Conservation (phyloP, 106 monocot genomes). For the Alisma plantagoaquatica region DNA sequence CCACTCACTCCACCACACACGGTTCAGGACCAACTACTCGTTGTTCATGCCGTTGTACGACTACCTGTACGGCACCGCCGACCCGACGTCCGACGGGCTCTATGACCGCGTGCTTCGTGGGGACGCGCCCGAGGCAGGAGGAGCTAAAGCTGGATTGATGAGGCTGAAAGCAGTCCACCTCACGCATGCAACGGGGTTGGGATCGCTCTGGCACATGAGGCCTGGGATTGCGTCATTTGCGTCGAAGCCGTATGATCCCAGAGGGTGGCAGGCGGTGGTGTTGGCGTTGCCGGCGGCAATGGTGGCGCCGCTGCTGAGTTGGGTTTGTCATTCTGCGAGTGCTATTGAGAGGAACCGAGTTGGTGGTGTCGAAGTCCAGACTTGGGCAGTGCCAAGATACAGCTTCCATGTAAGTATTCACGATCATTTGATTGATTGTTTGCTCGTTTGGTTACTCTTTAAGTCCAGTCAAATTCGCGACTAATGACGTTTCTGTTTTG, state of each 20-base stretch:
- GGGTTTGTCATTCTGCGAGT: conserved; percentile 27
- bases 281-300: conserved; percentile 21
- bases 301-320: conserved; percentile 13
- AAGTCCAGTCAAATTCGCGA: not conserved
- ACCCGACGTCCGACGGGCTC: conserved; percentile 32
- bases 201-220: conserved; percentile 40
- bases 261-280: conserved; percentile 25
- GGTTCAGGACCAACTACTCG: conserved; percentile 75
- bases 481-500: not conserved
- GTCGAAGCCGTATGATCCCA: conserved; percentile 39
- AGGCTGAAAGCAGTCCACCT: conserved; percentile 51
- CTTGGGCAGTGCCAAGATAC: conserved; percentile 61
- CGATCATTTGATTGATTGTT: not conserved
- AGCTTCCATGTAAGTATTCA: conserved; percentile 40
- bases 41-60: conserved; percentile 91
- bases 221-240: conserved; percentile 52
- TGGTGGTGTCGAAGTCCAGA: conserved; percentile 39
- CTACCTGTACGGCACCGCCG: conserved; percentile 53
- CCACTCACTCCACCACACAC: conserved; percentile 79
- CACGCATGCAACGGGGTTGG: conserved; percentile 45
- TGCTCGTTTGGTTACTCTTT: not conserved
- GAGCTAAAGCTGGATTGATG: too few species aligned
- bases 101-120: conserved; percentile 34
- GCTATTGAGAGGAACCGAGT: conserved; percentile 48
- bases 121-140: conserved; percentile 24